Base-by-base conservation (phyloP, 495 filamentous ascomycete species). In the Schizothecium vesticola region DNA sequence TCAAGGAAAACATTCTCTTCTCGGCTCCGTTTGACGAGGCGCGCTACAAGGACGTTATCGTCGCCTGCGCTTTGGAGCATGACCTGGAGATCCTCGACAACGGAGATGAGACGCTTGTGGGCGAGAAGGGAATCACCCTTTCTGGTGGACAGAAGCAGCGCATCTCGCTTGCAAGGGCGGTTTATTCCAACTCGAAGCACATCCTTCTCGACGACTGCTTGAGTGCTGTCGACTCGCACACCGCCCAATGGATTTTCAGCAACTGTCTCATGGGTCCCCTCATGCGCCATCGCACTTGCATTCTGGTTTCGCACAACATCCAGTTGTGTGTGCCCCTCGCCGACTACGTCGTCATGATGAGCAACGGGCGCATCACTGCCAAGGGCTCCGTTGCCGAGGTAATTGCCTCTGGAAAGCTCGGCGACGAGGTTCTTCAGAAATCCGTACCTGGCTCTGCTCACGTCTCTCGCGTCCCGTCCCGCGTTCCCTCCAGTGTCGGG, bases 71-170 rank as follows among this genome's bases (percentile, higher is more conserved):
- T n/a, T 77, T 99, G 69, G 90, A 97, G 75, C 90, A 92, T 62
- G 96, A 99, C 74, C 82, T 99, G 59, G 87, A 93, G 61, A 97
- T 98, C 31, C 86, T 99, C 6, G 95, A 97, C 75, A 87, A 87
- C 67, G 96, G 96, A 55, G 96, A 99, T 71, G 87, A 95, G 79
- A 98, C 96, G 0, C 80, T 97, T 13, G 96, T 98, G 13, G 96
- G 96, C 58, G 96, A 99, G 78, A 98, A 97, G 78, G 96, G 96
- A 55, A 97, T 99, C 69, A 92, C 94, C 59, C 84, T 99, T 26
- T 99, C 96, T 13, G 96, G 96, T 68, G 95, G 95, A 19, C 95
- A 99, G 78, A 99, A 99, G 79, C 95, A 99, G 79, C 88, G 95
- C 65, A 97, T 99, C 33, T 98, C 96, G 26, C 83, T 99, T 24